Conservation (phyloP, 1,284 basidiomycete genomes). For the Ceratobasidium sp. region DNA sequence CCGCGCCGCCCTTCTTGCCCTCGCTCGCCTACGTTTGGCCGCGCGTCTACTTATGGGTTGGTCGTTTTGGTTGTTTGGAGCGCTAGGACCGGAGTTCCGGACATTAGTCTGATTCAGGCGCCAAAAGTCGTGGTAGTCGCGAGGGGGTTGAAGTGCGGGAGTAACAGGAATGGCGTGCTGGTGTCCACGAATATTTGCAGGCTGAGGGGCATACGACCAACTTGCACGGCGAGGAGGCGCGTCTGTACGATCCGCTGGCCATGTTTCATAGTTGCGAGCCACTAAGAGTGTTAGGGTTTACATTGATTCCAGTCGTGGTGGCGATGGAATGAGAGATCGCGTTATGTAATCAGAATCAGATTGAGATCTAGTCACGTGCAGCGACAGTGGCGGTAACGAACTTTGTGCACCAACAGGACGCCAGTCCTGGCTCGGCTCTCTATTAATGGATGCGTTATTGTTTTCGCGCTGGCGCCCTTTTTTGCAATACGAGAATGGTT, state of each 20-base stretch:
- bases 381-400: too few relatives aligned
- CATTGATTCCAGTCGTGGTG: too few relatives aligned
- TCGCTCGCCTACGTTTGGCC: background rate
- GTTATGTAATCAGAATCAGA: too few relatives aligned
- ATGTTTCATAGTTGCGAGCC: too few relatives aligned
- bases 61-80: background rate
- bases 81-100: background rate
- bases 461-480: background rate
- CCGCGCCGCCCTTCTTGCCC: background rate
- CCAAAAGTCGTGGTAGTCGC: background rate
- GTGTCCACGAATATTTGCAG: background rate
- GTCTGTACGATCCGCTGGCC: too few relatives aligned
- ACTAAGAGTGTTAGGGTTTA: too few relatives aligned
- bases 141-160: background rate
- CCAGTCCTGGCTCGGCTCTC: background rate
- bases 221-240: too few relatives aligned
- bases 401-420: too few relatives aligned
- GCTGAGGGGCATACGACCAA: too few relatives aligned
- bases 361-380: too few relatives aligned
- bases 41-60: slow-evolving; percentile 9
- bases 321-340: too few relatives aligned
- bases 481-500: background rate
- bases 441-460: background rate
- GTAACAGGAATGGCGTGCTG: too few relatives aligned
- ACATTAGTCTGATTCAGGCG: background rate